phyloP scores from a whole-genome alignment of 2,329 filamentous ascomycete genomes.

The Domatiomyces globalis region DNA sequence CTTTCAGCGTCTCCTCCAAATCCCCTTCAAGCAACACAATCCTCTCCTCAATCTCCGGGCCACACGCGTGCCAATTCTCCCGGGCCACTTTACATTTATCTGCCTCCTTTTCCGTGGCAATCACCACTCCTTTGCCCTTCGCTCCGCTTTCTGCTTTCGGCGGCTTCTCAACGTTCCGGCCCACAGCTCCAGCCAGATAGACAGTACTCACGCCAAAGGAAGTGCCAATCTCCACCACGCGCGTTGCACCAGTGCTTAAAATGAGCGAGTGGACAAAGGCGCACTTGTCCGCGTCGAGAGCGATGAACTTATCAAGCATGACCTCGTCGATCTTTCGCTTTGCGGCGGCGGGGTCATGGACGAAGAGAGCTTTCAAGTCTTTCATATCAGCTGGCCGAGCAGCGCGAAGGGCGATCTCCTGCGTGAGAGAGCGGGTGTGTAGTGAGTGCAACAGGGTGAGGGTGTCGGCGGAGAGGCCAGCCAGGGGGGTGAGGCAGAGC shows the following conservation, averaged over 20 bases:
- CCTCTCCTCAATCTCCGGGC: conserved; percentile 19
- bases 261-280: conserved; percentile 26
- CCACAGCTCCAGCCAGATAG: conserved; percentile 29
- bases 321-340: conserved; percentile 5
- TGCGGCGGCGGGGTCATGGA: background rate
- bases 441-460: conserved; percentile 6
- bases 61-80: conserved; percentile 25
- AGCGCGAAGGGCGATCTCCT: conserved; percentile 1
- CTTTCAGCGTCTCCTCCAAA: conserved; percentile 27
- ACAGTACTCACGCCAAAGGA: conserved; percentile 32
- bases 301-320: conserved; percentile 28
- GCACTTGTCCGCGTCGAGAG: conserved; percentile 29
- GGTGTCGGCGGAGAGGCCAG: background rate
- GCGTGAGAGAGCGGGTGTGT: conserved; percentile 2
- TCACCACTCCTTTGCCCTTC: conserved; percentile 21
- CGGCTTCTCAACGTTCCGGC: conserved; percentile 8
- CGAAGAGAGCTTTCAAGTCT: background rate
- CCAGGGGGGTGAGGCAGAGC: too few relatives aligned
- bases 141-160: conserved; percentile 16
- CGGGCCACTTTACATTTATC: conserved; percentile 22
- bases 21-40: conserved; percentile 31
- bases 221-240: conserved; percentile 30
- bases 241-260: conserved; percentile 22
- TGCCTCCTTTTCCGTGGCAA: conserved; percentile 28
- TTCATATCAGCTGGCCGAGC: background rate